Base-by-base conservation (phyloP, 345 rosid genomes). In the Pelargonium nanum region DNA sequence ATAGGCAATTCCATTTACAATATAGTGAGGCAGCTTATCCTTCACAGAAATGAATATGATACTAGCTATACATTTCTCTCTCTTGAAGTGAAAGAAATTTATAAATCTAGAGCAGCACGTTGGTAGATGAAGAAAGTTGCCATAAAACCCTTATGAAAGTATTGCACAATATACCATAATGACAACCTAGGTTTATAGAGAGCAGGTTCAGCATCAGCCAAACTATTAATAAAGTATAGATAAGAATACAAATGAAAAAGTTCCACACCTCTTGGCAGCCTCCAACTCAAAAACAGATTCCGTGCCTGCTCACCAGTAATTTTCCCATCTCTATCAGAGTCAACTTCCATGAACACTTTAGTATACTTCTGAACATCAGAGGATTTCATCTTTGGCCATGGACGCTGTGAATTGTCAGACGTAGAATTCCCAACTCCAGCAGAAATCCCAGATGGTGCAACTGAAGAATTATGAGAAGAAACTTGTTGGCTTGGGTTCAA, bases 201-300 rank as follows among this genome's bases (percentile, higher is more conserved):
- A n/a, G 32, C n/a, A 45, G 48, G 5, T 24, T 16, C 55, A 23
- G 16, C 1, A 15, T 25, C 53, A 24, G 22, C 55, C 23, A 44
- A 60, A 22, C 28, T 45, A 60, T 12, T 52, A 9, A 26, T 20
- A 57, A 51, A 54, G 2, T 30, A 15, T 23, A 24, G 4, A 5
- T 22, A 64, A 55, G 61, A 53, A 40, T 24, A 8, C 19, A 22
- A 45, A 23, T 26, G 58, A 24, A 24, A 69, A 69, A 52, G 28
- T 40, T 26, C 22, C 52, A 72, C 81, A 92, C 99, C 99, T 83
- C 99, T 82, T 44, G 99, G 97, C 55, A 92, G 77, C 79, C 88
- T 85, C 98, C 98, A 89, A 76, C 99, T 92, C 76, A 89, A 77
- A 73, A 92, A 92, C 56, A 92, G 77, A 77, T 89, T 84, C 68